Evolutionary conservation across 345 rosid species (phyloP).

Genomic region (Trapa incisa): DNA sequence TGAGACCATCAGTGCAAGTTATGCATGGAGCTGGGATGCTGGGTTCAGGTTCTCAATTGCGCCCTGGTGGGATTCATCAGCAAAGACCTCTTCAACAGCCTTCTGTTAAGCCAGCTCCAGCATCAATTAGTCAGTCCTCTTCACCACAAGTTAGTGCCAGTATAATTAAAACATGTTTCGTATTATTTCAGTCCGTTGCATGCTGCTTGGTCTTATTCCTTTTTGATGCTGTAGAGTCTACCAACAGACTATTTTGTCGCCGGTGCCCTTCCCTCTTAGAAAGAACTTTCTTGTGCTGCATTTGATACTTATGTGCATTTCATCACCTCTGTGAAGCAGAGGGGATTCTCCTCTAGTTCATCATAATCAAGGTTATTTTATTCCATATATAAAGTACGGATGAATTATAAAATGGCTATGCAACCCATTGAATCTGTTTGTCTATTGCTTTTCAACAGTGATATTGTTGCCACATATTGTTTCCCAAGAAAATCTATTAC

Average conservation of each 20-base stretch:
- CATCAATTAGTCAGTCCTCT: slow-evolving; percentile 44
- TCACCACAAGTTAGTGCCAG: slow-evolving; percentile 45
- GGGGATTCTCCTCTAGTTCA: neutral
- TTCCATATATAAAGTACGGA: neutral
- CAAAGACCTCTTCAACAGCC: slow-evolving; percentile 60
- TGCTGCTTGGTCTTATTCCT: neutral
- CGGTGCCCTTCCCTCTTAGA: neutral
- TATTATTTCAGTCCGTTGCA: neutral
- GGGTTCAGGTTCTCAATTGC: slow-evolving; percentile 52
- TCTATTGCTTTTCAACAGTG: neutral
- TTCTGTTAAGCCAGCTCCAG: slow-evolving; percentile 41
- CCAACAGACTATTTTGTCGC: neutral
- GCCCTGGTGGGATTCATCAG: slow-evolving; percentile 68
- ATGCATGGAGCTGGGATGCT: slow-evolving; percentile 60
- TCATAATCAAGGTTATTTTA: neutral
- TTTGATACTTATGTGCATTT: neutral
- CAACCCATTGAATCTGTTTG: neutral
- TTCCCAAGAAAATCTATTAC: neutral
- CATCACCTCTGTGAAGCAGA: neutral
- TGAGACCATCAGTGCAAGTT: slow-evolving; percentile 42
- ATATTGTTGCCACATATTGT: neutral
- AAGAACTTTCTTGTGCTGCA: neutral
- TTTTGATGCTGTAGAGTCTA: neutral
- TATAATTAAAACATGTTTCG: neutral
- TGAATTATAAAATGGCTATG: neutral